phyloP scores from a whole-genome alignment of 2,329 filamentous ascomycete genomes.

The Pleomassaria siparia region DNA sequence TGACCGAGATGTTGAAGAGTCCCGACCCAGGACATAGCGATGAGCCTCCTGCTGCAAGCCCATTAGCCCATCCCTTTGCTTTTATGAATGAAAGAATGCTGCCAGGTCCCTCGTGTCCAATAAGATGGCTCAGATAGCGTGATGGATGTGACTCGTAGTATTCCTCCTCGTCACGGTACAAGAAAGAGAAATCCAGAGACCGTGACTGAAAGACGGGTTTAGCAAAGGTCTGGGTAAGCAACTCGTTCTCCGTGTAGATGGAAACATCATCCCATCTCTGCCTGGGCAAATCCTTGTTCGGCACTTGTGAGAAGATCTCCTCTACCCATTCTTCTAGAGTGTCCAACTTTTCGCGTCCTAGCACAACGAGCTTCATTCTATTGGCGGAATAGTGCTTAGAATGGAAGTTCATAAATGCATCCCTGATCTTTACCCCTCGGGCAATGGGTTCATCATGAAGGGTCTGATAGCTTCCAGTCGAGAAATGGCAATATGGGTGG shows the following conservation, averaged over 20 bases:
- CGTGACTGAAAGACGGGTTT: conserved; percentile 90
- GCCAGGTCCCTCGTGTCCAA: conserved; percentile 89
- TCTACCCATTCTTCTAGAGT: conserved; percentile 80
- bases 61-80: conserved; percentile 85
- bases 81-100: conserved; percentile 91
- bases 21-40: conserved; percentile 77
- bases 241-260: conserved; percentile 61
- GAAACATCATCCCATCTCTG: conserved; percentile 67
- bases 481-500: conserved; percentile 89
- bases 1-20: conserved; percentile 77
- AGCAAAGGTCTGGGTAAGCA: conserved; percentile 74
- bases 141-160: conserved; percentile 80
- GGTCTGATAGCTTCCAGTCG: conserved; percentile 84
- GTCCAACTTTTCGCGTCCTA: conserved; percentile 80
- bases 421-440: conserved; percentile 78
- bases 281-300: conserved; percentile 75
- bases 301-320: conserved; percentile 78
- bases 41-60: conserved; percentile 74
- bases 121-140: conserved; percentile 82
- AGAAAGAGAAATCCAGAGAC: conserved; percentile 77
- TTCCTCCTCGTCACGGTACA: conserved; percentile 80
- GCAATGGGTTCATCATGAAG: conserved; percentile 80
- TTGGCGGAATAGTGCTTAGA: conserved; percentile 89
- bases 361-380: conserved; percentile 85
- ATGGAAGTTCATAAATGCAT: conserved; percentile 92